Evolutionary conservation across 192 early-diverging fungal genomes (phyloP), one percentile per base, ranked within the genome.

Genomic region (Entrophospora sp.): DNA sequence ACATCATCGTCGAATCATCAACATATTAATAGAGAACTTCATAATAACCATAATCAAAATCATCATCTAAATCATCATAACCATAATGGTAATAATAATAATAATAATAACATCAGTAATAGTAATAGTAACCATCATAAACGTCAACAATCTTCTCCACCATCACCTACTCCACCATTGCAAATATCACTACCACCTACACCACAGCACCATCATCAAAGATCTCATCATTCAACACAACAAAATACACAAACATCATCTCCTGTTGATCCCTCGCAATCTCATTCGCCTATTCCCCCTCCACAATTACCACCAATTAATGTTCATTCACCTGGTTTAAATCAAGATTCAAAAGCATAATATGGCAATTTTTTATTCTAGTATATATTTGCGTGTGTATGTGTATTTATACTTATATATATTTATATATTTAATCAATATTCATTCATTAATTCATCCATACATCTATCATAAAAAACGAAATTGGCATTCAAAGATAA

Each of bases 91-190:
- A 27, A 53, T 5, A 16, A 18, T 30, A 25, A 35, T 57, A 31
- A 37, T 36, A 22, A 45, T n/a, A 61, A 67, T 4, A 67, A 69
- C 3, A 56, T 43, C 9, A 9, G 62, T 57, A 45, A 40, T 10
- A 45, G 59, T n/a, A 67, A 71, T 13, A 61, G 67, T 32, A 62
- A 66, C 8, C 48, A 60, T 13, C 24, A 53, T 45, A 71, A 71
- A 27, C 70, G 61, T 2, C 64, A 68, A 61, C 66, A 67, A 5
- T 68, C 65, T 56, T 72, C 71, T n/a, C 67, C 68, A 5, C 67
- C 68, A 5, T 66, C 68, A 2, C 43, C 48, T 5, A 57, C 61
- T 35, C 60, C 67, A n/a, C n/a, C n/a, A n/a, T n/a, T n/a, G n/a
- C n/a, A n/a, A n/a, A n/a, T n/a, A n/a, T 13, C 57, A 58, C 16